Evolutionary conservation across 23 red algal species (phyloP).

Genomic region (Gracilaria domingensis): DNA sequence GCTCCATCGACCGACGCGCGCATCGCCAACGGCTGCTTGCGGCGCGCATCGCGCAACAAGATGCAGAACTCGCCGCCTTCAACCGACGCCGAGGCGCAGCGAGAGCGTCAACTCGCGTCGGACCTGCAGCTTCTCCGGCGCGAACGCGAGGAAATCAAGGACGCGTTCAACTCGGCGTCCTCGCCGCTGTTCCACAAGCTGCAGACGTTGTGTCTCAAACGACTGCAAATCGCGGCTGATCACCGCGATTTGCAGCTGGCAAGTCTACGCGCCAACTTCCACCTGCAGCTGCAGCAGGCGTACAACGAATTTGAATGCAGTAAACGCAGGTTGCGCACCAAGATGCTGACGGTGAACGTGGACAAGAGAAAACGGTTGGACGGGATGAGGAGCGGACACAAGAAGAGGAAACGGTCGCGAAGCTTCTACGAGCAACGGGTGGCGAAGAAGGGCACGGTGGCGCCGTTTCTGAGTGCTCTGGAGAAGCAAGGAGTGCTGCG

Average conservation of each 20-base stretch:
- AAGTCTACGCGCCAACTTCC: constrained; percentile 29
- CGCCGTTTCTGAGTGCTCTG: constrained; percentile 23
- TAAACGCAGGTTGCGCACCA: constrained; percentile 32
- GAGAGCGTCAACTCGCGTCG: constrained; percentile 18
- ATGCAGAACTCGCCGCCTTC: constrained; percentile 16
- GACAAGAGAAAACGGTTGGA: constrained; percentile 49
- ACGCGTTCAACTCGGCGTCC: not conserved
- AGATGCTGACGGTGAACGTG: constrained; percentile 25
- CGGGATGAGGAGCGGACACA: no score
- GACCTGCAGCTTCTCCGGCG: not conserved
- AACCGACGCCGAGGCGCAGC: not conserved
- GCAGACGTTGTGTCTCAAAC: constrained; percentile 3
- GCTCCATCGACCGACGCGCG: no score
- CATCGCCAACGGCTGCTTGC: not conserved
- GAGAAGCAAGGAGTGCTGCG: constrained; percentile 63
- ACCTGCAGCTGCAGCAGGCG: constrained; percentile 64
- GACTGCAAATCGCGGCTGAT: constrained; percentile 44
- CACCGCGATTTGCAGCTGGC: constrained; percentile 50
- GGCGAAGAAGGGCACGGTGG: not conserved
- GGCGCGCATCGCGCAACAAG: not conserved
- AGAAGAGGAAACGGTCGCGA: constrained; percentile 10
- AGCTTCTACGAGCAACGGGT: not conserved
- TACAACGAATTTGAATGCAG: constrained; percentile 55
- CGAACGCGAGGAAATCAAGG: constrained; percentile 26
- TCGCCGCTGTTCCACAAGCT: constrained; percentile 9